Evolutionary conservation across 139 green algal genomes (phyloP).

Genomic region (Chlorella vulgaris): DNA sequence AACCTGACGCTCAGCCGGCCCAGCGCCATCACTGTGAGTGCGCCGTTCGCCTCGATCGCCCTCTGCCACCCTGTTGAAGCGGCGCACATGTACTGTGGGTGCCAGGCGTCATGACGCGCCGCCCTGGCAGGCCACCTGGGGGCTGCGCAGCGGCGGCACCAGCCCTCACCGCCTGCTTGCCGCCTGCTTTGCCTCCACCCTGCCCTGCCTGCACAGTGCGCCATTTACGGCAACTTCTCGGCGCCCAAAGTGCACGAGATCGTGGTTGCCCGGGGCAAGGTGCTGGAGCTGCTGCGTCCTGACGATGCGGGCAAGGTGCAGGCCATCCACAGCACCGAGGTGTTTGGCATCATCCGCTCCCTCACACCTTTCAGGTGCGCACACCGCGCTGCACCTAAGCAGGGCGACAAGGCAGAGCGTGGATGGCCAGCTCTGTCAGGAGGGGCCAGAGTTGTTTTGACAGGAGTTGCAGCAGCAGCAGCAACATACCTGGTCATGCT

Average conservation of each 20-base stretch:
- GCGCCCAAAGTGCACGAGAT: constrained; percentile 96
- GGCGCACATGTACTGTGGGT: neutral
- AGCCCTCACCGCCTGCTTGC: neutral
- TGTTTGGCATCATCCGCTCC: constrained; percentile 91
- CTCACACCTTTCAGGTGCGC: constrained; percentile 80
- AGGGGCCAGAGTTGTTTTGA: too few species aligned
- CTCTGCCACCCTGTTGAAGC: neutral
- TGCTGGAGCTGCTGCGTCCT: constrained; percentile 96
- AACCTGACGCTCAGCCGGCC: constrained; percentile 79
- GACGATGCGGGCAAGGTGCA: constrained; percentile 88
- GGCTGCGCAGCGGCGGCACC: neutral
- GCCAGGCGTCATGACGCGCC: too few species aligned
- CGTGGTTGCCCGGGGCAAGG: constrained; percentile 84
- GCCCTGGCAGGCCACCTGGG: neutral
- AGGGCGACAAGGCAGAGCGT: neutral
- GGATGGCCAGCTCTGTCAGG: too few species aligned
- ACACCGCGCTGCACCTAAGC: too few species aligned
- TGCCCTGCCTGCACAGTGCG: constrained; percentile 61
- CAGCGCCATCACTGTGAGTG: constrained; percentile 78
- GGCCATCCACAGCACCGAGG: constrained; percentile 52
- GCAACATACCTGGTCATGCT: too few species aligned
- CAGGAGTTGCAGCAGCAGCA: too few species aligned
- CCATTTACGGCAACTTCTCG: constrained; percentile 95
- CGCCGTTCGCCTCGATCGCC: neutral
- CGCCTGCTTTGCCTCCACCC: neutral